A percentile compares a stretch with the other conserved stretches of the same genome.
Conservation (phyloP, 345 rosid genomes). For the Aquilaria sinensis region DNA sequence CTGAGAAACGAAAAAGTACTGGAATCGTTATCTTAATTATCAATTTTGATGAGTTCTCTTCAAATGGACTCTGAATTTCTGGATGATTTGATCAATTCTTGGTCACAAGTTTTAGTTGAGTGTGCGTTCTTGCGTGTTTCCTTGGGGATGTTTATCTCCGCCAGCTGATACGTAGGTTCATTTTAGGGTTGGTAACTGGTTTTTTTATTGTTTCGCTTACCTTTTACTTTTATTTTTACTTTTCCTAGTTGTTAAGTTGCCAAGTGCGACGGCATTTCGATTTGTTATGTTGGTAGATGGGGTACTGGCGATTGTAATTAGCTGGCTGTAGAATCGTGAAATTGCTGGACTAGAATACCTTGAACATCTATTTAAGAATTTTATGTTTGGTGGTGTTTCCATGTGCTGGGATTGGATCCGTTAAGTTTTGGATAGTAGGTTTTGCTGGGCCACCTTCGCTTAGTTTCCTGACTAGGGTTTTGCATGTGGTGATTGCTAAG, state of each 20-base stretch:
- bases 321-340: too few species aligned
- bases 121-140: neutral
- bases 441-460: too few species aligned
- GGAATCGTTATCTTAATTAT: conserved; percentile 7
- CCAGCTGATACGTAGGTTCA: conserved; percentile 1
- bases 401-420: too few species aligned
- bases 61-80: conserved; percentile 6
- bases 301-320: too few species aligned
- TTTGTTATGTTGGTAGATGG: too few species aligned
- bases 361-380: too few species aligned
- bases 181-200: conserved; percentile 13
- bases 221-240: neutral
- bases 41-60: neutral
- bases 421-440: too few species aligned
- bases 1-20: neutral
- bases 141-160: conserved; percentile 1
- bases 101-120: neutral
- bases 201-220: neutral
- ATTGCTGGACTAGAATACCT: too few species aligned
- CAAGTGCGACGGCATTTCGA: neutral
- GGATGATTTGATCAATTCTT: neutral
- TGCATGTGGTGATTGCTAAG: too few species aligned
- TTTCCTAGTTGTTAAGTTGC: neutral
- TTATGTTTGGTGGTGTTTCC: too few species aligned
- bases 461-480: too few species aligned